Percentiles rank a stretch among this genome's conserved stretches.
These are phyloP conservation scores for Wickerhamomyces tratensis DNA, from an alignment of 805 yeast species.

Conservation along the genomic window DNA sequence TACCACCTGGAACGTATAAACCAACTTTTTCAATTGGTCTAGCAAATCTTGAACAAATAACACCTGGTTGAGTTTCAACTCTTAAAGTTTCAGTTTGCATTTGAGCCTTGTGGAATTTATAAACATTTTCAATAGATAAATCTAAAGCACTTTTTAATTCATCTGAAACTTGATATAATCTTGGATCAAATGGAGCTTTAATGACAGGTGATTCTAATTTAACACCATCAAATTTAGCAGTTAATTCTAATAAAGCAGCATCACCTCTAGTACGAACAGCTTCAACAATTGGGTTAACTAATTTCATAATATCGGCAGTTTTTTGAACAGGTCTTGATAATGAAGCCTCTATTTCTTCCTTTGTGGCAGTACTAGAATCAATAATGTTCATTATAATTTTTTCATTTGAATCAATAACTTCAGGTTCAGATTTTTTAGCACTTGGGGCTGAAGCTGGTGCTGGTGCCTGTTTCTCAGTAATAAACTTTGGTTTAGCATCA, in stretches of 20 bases:
- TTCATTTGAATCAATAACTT: slow-evolving; percentile 18
- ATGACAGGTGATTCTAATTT: slow-evolving; percentile 61
- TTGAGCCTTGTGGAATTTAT: slow-evolving; percentile 91
- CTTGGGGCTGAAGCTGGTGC: slow-evolving; percentile 10
- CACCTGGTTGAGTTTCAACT: slow-evolving; percentile 94
- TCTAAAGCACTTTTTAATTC: slow-evolving; percentile 80
- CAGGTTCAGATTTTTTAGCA: slow-evolving; percentile 12
- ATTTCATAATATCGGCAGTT: slow-evolving; percentile 84
- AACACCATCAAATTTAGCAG: slow-evolving; percentile 89
- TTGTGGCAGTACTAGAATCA: slow-evolving; percentile 34
- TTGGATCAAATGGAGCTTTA: slow-evolving; percentile 78
- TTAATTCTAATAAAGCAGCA: slow-evolving; percentile 75
- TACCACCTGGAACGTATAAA: slow-evolving; percentile 96
- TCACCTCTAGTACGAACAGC: slow-evolving; percentile 76
- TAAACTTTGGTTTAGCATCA: slow-evolving; percentile 83
- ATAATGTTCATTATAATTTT: slow-evolving; percentile 25
- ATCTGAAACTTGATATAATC: slow-evolving; percentile 63
- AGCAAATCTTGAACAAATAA: slow-evolving; percentile 86
- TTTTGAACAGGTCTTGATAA: slow-evolving; percentile 92
- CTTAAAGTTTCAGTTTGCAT: slow-evolving; percentile 59
- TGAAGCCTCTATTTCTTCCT: slow-evolving; percentile 46
- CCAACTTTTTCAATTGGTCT: slow-evolving; percentile 94
- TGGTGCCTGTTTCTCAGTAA: slow-evolving; percentile 18
- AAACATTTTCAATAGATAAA: slow-evolving; percentile 79
- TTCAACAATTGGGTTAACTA: slow-evolving; percentile 84